Evolutionary conservation across 2,329 filamentous ascomycete genomes (phyloP), one percentile per base, ranked within the genome.

Genomic region (Cadophora gregata): DNA sequence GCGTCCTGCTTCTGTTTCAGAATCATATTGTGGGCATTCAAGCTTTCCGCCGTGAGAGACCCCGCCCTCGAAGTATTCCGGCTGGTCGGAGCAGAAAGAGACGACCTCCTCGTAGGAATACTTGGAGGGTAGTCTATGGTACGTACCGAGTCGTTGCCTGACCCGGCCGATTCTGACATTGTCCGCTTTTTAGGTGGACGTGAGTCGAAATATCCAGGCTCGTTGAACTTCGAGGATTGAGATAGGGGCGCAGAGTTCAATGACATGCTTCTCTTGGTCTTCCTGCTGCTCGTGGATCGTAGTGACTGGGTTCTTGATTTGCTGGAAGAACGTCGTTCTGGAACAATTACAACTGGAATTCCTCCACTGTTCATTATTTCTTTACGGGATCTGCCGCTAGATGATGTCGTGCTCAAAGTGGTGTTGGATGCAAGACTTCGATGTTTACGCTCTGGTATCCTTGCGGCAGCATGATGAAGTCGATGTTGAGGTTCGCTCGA

Each of bases 301-400:
- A 89, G 77, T 1, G 87, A 89, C 4, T 84, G 85, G 36, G 85
- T 80, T 53, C 75, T 79, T 42, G 84, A 81, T 66, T 83, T 84
- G 12, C 81, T 77, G 24, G 76, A 77, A 21, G 86, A 85, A 19
- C 77, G 80, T 19, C 88, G 84, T 64, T 86, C 84, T 7, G 88
- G 88, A 60, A 90, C 84, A 24, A 90, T 81, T 7, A 89, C 82
- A 8, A 90, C 87, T 1, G 88, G 88, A 10, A 90, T 87, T 2
- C 81, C 86, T 8, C 87, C 88, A 62, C 78, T 84, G 70, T 84
- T 88, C 80, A 84, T 82, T 2, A 90, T 79, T 36, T 88, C 85
- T 19, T 84, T 82, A n/a, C 88, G 80, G 4, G 85, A 85, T 71
- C 81, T 86, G 8, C 80, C 79, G 69, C 84, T 88, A 0, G 83